Base-by-base conservation (phyloP, 2,329 filamentous ascomycete genomes). In the Coniella vitis region DNA sequence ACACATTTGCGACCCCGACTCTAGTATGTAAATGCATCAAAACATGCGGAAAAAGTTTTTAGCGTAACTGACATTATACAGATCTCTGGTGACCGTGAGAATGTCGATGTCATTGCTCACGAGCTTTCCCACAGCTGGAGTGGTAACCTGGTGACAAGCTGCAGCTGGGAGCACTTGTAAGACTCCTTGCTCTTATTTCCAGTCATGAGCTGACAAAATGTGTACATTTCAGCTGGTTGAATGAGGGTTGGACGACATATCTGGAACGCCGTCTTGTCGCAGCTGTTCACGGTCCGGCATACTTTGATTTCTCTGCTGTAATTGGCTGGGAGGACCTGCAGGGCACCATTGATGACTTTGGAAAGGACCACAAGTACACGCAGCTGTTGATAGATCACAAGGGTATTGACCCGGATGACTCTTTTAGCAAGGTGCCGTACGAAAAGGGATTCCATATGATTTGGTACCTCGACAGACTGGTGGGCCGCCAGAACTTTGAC, bases 41-140 rank as follows among this genome's bases (percentile, higher is more conserved):
- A 10, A 29, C 5, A 29, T 29, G 25, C 4, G 7, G 9, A 17
- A n/a, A 31, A 12, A 29, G 13, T 16, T 40, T 20, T n/a, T 14
- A 14, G n/a, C 31, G 17, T 21, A 34, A 95, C 90, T 32, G 86
- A 97, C 58, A 90, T 21, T 29, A 4, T 12, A 21, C 19, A 47
- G 45, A 31, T 98, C 61, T 93, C 86, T 49, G 91, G 91, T 41
- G 87, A 91, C 60, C 79, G 86, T 38, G 86, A 95, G 62, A 97
- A 97, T 58, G 81, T 97, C 17, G 91, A 97, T 63, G 91, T 97
- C 17, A 95, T 98, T 66, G 93, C 93, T 2, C 93, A 95, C 64
- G 90, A 82, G 76, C 61, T 86, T 54, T 76, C 73, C 56, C 81
- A 84, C 62, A 81, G 86, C 59, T 96, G 90, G 90, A 93, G 87